These are phyloP conservation scores for Corynespora cassiicola DNA, from an alignment of 2,329 filamentous ascomycete genomes.

Conservation along the genomic window DNA sequence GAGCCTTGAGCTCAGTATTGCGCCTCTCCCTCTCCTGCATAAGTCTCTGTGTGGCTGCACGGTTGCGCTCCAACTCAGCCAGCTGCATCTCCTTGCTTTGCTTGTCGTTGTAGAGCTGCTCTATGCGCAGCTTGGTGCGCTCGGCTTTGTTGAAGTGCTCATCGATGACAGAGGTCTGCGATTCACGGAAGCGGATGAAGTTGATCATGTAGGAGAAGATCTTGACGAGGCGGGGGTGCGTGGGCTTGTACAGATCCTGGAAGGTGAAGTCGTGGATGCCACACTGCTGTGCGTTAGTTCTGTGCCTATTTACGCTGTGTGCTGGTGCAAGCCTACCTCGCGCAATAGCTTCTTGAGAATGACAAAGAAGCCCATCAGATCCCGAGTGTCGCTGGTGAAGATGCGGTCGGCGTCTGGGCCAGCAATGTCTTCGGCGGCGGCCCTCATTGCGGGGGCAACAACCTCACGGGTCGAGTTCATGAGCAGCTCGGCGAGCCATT, in stretches of 20 bases:
- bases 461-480: conserved; percentile 94
- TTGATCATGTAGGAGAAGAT: conserved; percentile 99
- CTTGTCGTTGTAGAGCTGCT: conserved; percentile 83
- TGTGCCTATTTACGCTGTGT: neutral
- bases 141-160: conserved; percentile 93
- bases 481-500: conserved; percentile 94
- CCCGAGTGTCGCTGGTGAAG: conserved; percentile 84
- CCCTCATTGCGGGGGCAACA: conserved; percentile 93
- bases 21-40: conserved; percentile 84
- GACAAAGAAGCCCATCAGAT: conserved; percentile 95
- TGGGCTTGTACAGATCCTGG: conserved; percentile 88
- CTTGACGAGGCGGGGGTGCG: conserved; percentile 86
- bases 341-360: conserved; percentile 79
- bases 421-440: conserved; percentile 85
- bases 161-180: conserved; percentile 87
- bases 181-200: conserved; percentile 96
- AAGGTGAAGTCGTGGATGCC: conserved; percentile 94
- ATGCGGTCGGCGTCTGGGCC: conserved; percentile 81
- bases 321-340: too few species aligned
- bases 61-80: conserved; percentile 79
- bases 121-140: conserved; percentile 84
- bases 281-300: conserved; percentile 61
- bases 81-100: conserved; percentile 83
- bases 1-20: conserved; percentile 86
- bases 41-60: conserved; percentile 79